Percentiles rank a stretch among this genome's conserved stretches.
phyloP scores from a whole-genome alignment of 805 yeast species.

The Candida anglica region DNA sequence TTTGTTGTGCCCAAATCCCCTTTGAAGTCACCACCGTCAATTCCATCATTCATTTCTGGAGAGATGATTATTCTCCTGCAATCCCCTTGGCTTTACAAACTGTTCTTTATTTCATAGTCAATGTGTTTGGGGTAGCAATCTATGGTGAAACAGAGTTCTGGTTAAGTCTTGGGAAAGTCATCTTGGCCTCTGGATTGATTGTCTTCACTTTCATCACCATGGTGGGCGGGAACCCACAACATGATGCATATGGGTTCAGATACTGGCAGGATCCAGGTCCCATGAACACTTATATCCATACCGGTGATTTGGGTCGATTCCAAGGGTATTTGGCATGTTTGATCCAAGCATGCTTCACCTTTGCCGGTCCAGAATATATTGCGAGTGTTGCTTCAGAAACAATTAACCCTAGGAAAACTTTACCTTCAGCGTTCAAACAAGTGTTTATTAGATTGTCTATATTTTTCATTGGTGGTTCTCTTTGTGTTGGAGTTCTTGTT shows the following conservation, averaged over 20 bases:
- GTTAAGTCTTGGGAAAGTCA: constrained; percentile 62
- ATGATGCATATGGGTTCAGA: constrained; percentile 49
- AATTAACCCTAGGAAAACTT: constrained; percentile 60
- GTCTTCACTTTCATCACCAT: constrained; percentile 74
- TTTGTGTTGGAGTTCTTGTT: constrained; percentile 75
- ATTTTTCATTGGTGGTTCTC: constrained; percentile 68
- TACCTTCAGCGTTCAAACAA: constrained; percentile 77
- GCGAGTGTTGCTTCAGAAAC: constrained; percentile 86
- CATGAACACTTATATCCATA: constrained; percentile 20
- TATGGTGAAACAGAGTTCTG: constrained; percentile 85
- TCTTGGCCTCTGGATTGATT: constrained; percentile 72
- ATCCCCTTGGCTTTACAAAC: constrained; percentile 65
- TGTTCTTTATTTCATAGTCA: constrained; percentile 57
- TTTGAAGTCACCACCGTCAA: constrained; percentile 81
- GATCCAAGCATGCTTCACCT: constrained; percentile 70
- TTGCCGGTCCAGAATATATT: constrained; percentile 84
- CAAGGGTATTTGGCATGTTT: constrained; percentile 71
- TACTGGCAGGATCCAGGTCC: constrained; percentile 41
- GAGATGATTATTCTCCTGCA: constrained; percentile 70
- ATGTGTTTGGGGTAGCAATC: constrained; percentile 66
- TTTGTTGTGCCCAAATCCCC: constrained; percentile 76
- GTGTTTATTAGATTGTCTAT: constrained; percentile 66
- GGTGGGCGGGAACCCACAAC: constrained; percentile 83
- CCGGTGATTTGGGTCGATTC: constrained; percentile 60
- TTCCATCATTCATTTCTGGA: constrained; percentile 77